These are phyloP conservation scores for Botrytis squamosa DNA, from an alignment of 2,329 filamentous ascomycete species.

Conservation along the genomic window DNA sequence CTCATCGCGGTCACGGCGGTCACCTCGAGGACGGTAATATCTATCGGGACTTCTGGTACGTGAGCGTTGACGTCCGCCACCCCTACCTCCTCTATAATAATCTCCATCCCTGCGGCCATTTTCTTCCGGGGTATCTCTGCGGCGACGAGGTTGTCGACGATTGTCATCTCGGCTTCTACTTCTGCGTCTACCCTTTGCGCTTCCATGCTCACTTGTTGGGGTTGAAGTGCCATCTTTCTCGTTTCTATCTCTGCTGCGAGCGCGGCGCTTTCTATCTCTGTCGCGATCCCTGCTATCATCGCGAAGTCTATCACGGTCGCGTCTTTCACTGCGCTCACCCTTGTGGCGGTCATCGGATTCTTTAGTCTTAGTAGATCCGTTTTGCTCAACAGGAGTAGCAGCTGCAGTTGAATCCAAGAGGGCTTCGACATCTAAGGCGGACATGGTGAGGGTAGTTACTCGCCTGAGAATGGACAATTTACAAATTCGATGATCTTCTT, in stretches of 20 bases:
- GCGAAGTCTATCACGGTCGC: conserved; percentile 56
- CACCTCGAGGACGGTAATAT: conserved; percentile 51
- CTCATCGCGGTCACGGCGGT: conserved; percentile 52
- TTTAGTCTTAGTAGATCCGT: conserved; percentile 46
- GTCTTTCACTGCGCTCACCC: conserved; percentile 51
- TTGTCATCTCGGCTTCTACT: conserved; percentile 77
- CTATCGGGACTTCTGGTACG: conserved; percentile 70
- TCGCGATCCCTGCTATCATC: conserved; percentile 56
- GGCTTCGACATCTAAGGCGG: conserved; percentile 80
- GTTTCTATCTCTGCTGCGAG: conserved; percentile 21
- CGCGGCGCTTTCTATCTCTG: conserved; percentile 48
- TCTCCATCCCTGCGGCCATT: conserved; percentile 56
- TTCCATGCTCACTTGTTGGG: conserved; percentile 62
- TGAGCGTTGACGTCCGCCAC: conserved; percentile 59
- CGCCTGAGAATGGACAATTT: conserved; percentile 1
- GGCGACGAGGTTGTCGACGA: conserved; percentile 69
- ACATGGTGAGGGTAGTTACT: conserved; percentile 50
- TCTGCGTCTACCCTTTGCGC: conserved; percentile 77
- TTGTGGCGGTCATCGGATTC: conserved; percentile 59
- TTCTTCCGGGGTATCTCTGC: conserved; percentile 56
- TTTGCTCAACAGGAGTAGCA: conserved; percentile 48
- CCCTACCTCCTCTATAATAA: conserved; percentile 59
- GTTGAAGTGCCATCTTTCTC: conserved; percentile 61
- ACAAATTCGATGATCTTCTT: not conserved
- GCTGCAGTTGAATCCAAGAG: conserved; percentile 83